phyloP scores from a whole-genome alignment of 306 rosid species.

The Fagus sylvatica region DNA sequence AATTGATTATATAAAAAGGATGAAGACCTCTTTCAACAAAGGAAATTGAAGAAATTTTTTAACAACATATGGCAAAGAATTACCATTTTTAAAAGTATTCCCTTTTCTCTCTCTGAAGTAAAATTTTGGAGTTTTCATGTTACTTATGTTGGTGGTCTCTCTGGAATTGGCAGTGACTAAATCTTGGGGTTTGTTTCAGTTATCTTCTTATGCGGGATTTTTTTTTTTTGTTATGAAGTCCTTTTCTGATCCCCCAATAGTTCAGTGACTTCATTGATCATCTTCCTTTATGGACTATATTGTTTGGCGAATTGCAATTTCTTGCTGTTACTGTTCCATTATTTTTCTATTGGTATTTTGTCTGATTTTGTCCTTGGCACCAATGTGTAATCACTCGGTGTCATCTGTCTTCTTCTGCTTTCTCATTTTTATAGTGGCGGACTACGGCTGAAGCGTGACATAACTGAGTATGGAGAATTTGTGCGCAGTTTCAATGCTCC shows the following conservation, averaged over 20 bases:
- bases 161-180: background rate
- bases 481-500: constrained; percentile 93
- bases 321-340: background rate
- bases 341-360: background rate
- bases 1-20: background rate
- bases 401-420: constrained; percentile 25
- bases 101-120: background rate
- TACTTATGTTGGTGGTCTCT: background rate
- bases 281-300: background rate
- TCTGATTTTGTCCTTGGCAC: background rate
- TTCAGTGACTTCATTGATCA: background rate
- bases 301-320: background rate
- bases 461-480: constrained; percentile 96
- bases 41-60: background rate
- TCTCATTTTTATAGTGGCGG: constrained; percentile 68
- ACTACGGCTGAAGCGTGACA: constrained; percentile 96
- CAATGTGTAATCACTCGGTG: background rate
- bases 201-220: background rate
- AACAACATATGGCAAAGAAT: background rate
- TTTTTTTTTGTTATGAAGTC: background rate
- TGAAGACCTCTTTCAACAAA: background rate
- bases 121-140: background rate
- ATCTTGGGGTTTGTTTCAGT: background rate
- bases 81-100: too few relatives aligned
- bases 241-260: background rate